Conservation (phyloP, 768 basidiomycete species). For the Nidularia pulvinata region DNA sequence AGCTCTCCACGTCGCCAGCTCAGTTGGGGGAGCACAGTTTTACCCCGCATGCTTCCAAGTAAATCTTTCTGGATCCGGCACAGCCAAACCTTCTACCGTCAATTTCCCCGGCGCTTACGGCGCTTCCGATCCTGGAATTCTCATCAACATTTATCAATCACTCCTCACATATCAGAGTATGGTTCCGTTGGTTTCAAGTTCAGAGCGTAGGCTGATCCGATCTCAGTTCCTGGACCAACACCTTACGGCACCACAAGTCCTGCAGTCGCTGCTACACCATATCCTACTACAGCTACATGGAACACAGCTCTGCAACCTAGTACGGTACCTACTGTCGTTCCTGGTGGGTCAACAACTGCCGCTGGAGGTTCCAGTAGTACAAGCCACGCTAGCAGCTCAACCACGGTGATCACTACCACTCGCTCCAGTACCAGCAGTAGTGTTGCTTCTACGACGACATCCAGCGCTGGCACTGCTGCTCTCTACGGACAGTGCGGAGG, state of each 20-base stretch:
- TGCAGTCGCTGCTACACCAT: slow-evolving; percentile 38
- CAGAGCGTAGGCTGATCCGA: too few species aligned
- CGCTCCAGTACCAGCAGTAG: not conserved
- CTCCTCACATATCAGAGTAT: slow-evolving; percentile 36
- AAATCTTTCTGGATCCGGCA: slow-evolving; percentile 26
- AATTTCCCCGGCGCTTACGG: slow-evolving; percentile 43
- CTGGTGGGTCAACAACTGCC: slow-evolving; percentile 1
- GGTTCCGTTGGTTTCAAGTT: slow-evolving; percentile 5
- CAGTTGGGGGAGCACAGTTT: slow-evolving; percentile 35
- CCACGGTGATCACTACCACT: not conserved
- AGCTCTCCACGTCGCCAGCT: slow-evolving; percentile 43
- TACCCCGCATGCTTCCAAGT: slow-evolving; percentile 48
- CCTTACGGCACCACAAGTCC: slow-evolving; percentile 41
- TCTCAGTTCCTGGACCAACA: slow-evolving; percentile 42
- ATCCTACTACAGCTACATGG: slow-evolving; percentile 47
- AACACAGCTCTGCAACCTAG: slow-evolving; percentile 45
- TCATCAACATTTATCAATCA: slow-evolving; percentile 46
- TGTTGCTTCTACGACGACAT: slow-evolving; percentile 25
- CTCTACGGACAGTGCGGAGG: slow-evolving; percentile 21
- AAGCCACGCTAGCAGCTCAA: not conserved
- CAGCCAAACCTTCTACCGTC: slow-evolving; percentile 34
- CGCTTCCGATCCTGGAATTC: slow-evolving; percentile 33
- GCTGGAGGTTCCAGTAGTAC: slow-evolving; percentile 9
- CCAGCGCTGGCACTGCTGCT: slow-evolving; percentile 7
- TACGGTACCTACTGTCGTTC: slow-evolving; percentile 28